Percentiles rank a stretch among this genome's conserved stretches.
These are phyloP conservation scores for Colletotrichum shisoi DNA, from an alignment of 2,329 filamentous ascomycete species.

Conservation along the genomic window DNA sequence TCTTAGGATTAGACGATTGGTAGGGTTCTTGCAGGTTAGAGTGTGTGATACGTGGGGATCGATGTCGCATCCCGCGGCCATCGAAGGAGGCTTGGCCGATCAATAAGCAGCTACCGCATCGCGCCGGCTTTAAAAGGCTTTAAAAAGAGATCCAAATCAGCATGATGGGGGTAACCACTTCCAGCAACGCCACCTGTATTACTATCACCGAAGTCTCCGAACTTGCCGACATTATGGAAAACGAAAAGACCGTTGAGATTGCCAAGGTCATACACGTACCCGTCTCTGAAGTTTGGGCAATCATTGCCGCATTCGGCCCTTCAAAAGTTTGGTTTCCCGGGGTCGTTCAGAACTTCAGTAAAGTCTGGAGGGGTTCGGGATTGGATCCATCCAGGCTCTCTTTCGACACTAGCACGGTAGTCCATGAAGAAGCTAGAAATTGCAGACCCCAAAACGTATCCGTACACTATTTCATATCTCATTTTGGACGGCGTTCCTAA, in stretches of 20 bases:
- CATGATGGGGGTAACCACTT: too few relatives aligned
- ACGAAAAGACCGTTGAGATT: conserved; percentile 20
- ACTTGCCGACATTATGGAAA: not conserved
- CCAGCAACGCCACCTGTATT: too few relatives aligned
- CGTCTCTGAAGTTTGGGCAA: conserved; percentile 23
- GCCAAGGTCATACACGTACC: conserved; percentile 14
- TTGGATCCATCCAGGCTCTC: conserved; percentile 21
- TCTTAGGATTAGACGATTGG: not conserved
- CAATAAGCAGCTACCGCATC: not conserved
- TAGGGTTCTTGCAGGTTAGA: not conserved
- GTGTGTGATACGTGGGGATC: not conserved
- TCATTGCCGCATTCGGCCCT: conserved; percentile 18
- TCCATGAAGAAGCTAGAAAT: conserved; percentile 22
- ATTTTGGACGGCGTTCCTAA: conserved; percentile 15
- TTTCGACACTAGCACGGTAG: conserved; percentile 6
- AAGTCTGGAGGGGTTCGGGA: conserved; percentile 22
- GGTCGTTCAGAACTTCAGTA: conserved; percentile 17
- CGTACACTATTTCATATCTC: conserved; percentile 19
- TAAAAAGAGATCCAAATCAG: not conserved
- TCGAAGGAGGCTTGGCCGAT: not conserved
- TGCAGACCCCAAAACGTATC: conserved; percentile 17
- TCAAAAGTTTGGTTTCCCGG: conserved; percentile 28
- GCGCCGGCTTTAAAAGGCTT: not conserved
- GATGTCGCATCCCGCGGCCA: not conserved
- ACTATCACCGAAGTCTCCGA: not conserved